Base-by-base conservation (phyloP, 2,329 filamentous ascomycete species). In the Zymoseptoria crescenta region DNA sequence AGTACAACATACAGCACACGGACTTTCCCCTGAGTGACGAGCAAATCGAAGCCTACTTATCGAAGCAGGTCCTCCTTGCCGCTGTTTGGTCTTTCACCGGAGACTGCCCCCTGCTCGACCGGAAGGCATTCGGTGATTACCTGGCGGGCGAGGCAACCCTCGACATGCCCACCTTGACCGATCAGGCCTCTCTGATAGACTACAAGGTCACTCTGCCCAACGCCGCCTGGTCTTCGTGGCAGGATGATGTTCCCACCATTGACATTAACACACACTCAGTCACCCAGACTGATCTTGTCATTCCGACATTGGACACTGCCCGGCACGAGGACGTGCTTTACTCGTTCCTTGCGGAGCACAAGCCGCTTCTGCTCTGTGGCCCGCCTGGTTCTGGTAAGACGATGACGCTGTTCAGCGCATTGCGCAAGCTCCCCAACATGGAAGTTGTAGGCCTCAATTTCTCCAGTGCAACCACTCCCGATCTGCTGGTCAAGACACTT, bases 381-480 rank as follows among this genome's bases (percentile, higher is more conserved):
- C 95, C 94, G 72, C 94, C 94, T 59, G 94, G 94, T 78, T 99
- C 94, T 55, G 94, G 94, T 81, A 99, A 99, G 80, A 99, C 94
- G 4, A 99, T 99, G 94, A 99, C 94, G 9, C 80, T 99, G 10
- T 99, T 99, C 79, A 96, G 93, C 72, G 94, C 94, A 35, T 84
- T 99, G 56, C 87, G 94, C 64, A 99, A 99, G 76, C 80, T 99
- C 59, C 93, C 93, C 3, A 96, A 96, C 73, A 96, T 99, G 92
- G 94, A 99, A 75, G 91, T 96, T 59, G 95, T 99, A 30, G 94
- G 94, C 54, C 89, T 99, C 73, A 99, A 99, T 76, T 99, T 99
- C 75, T 99, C 95, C 4, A 99, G 94, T 68, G 95, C 94, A 1
- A 99, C 95, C 0, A 99, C 94, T 0, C 95, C 94, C 0, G 95